These are phyloP conservation scores for Didymellaceae sp. DNA, from an alignment of 2,329 filamentous ascomycete genomes.

Conservation along the genomic window DNA sequence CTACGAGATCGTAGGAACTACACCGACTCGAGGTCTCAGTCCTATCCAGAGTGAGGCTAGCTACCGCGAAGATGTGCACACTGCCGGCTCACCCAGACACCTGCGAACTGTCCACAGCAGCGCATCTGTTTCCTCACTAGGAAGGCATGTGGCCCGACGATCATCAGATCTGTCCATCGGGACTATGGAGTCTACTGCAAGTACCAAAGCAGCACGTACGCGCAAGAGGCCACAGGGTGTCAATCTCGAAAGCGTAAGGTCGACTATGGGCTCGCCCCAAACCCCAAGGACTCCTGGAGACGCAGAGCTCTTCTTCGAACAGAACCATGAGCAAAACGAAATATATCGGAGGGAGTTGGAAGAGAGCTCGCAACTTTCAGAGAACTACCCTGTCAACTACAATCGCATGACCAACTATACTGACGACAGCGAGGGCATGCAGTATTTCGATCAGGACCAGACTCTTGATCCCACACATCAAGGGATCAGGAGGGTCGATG, in stretches of 20 bases:
- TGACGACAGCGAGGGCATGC: slow-evolving; percentile 62
- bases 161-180: slow-evolving; percentile 65
- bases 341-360: slow-evolving; percentile 57
- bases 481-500: slow-evolving; percentile 72
- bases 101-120: slow-evolving; percentile 54
- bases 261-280: slow-evolving; percentile 51
- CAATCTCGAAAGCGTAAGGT: slow-evolving; percentile 59
- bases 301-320: slow-evolving; percentile 58
- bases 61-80: slow-evolving; percentile 55
- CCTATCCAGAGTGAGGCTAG: slow-evolving; percentile 93
- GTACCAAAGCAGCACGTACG: slow-evolving; percentile 62
- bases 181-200: slow-evolving; percentile 64
- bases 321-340: slow-evolving; percentile 66
- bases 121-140: slow-evolving; percentile 66
- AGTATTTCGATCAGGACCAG: slow-evolving; percentile 60
- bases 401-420: slow-evolving; percentile 58
- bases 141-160: slow-evolving; percentile 61
- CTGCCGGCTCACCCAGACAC: slow-evolving; percentile 50
- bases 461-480: slow-evolving; percentile 65
- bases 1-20: slow-evolving; percentile 44
- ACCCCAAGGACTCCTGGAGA: slow-evolving; percentile 47
- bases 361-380: slow-evolving; percentile 51
- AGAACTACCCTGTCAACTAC: slow-evolving; percentile 57
- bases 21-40: slow-evolving; percentile 70
- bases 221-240: slow-evolving; percentile 60